phyloP scores from a whole-genome alignment of 1,284 basidiomycete genomes.

The Sphaerobolus stellatus region DNA sequence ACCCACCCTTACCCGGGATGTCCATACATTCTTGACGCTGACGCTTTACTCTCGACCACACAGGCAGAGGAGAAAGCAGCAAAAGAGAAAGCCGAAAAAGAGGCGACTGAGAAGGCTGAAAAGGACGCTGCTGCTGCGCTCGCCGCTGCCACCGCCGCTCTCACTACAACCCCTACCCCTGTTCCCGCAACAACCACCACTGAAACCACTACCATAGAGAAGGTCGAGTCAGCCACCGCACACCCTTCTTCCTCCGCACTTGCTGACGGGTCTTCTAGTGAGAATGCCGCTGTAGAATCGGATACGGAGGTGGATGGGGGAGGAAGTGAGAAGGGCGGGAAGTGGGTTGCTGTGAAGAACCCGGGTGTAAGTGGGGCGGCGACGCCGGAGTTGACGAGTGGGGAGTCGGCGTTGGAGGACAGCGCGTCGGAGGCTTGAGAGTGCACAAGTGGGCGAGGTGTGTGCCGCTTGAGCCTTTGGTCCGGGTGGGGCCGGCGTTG shows the following conservation, averaged over 20 bases:
- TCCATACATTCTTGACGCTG: neutral
- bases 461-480: no score
- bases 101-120: slow-evolving; percentile 27
- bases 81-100: slow-evolving; percentile 40
- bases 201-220: slow-evolving; percentile 52
- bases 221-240: slow-evolving; percentile 23
- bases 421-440: no score
- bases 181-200: slow-evolving; percentile 15
- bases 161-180: no score
- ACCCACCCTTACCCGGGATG: neutral
- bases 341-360: slow-evolving; percentile 73
- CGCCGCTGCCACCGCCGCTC: slow-evolving; percentile 15
- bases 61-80: slow-evolving; percentile 43
- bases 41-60: slow-evolving; percentile 1
- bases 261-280: no score
- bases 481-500: no score
- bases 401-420: no score
- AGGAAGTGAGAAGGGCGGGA: slow-evolving; percentile 41
- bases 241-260: slow-evolving; percentile 1
- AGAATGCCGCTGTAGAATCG: slow-evolving; percentile 1
- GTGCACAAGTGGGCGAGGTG: no score
- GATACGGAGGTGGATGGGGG: slow-evolving; percentile 3
- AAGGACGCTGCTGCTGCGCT: slow-evolving; percentile 21
- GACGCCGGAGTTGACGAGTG: no score
- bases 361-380: no score